Percentiles rank a stretch among this genome's conserved stretches.
Evolutionary conservation across 2,329 filamentous ascomycete species (phyloP).

Genomic region (Cercospora sesami): DNA sequence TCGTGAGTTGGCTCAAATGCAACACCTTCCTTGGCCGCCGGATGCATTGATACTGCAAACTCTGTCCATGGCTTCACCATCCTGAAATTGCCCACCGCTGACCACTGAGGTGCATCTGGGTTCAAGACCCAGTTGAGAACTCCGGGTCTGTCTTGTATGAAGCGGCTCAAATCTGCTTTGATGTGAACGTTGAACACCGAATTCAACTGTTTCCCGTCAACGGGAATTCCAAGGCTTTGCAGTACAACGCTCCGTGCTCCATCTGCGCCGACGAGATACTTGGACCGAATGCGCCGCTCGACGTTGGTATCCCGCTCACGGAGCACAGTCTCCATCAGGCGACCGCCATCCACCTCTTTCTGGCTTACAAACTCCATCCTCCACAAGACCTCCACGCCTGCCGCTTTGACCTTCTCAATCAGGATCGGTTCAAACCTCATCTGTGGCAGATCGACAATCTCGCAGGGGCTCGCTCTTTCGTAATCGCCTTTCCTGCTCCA

Average conservation of each 20-base stretch:
- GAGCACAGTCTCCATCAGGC: neutral
- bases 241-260: neutral
- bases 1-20: conserved; percentile 45
- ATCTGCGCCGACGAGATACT: neutral
- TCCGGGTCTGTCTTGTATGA: conserved; percentile 47
- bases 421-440: conserved; percentile 15
- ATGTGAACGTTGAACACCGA: conserved; percentile 47
- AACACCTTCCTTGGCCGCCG: conserved; percentile 29
- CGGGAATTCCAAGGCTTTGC: conserved; percentile 46
- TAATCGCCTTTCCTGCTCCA: conserved; percentile 41
- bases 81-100: conserved; percentile 50
- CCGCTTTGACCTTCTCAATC: neutral
- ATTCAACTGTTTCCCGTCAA: conserved; percentile 44
- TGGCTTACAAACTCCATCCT: neutral
- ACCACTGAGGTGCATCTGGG: conserved; percentile 53
- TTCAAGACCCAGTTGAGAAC: conserved; percentile 59
- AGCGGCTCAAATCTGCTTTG: conserved; percentile 47
- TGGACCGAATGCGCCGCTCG: neutral
- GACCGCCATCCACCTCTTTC: neutral
- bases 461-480: conserved; percentile 39
- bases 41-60: conserved; percentile 53
- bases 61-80: conserved; percentile 64
- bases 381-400: neutral
- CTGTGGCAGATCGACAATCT: conserved; percentile 41
- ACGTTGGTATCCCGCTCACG: neutral